Conservation (phyloP, 1,284 basidiomycete species). For the Ganoderma sinense region DNA sequence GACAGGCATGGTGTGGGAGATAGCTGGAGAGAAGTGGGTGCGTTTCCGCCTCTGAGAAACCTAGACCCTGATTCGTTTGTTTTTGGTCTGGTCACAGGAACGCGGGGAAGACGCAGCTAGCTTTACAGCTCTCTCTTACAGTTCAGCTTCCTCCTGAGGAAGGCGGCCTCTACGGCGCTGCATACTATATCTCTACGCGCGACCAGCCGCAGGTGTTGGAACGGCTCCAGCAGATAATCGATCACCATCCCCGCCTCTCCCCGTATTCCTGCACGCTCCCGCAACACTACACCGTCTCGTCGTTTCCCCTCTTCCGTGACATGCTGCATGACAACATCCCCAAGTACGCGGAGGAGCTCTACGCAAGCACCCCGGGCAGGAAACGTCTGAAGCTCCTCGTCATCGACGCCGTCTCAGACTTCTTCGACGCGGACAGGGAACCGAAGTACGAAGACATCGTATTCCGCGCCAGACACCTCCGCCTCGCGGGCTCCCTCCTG, state of each 20-base stretch:
- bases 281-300: background rate
- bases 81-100: conserved; percentile 55
- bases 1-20: conserved; percentile 82
- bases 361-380: background rate
- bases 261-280: background rate
- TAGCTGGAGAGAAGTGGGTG: conserved; percentile 82
- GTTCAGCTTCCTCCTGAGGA: conserved; percentile 71
- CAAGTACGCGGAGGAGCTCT: background rate
- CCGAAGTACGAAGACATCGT: conserved; percentile 67
- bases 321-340: background rate
- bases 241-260: conserved; percentile 56
- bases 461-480: conserved; percentile 74
- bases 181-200: conserved; percentile 81
- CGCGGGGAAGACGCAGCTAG: conserved; percentile 88
- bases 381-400: conserved; percentile 68
- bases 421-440: conserved; percentile 71
- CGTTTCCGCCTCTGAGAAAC: background rate
- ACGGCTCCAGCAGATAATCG: conserved; percentile 64
- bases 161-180: conserved; percentile 65
- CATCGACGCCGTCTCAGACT: conserved; percentile 83
- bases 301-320: background rate
- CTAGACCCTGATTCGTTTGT: background rate
- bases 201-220: conserved; percentile 69
- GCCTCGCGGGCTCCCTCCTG: conserved; percentile 70
- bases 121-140: conserved; percentile 77